Percentiles rank a stretch among this genome's conserved stretches.
phyloP scores from a whole-genome alignment of 768 basidiomycete genomes.

The Amanita brunnescens region DNA sequence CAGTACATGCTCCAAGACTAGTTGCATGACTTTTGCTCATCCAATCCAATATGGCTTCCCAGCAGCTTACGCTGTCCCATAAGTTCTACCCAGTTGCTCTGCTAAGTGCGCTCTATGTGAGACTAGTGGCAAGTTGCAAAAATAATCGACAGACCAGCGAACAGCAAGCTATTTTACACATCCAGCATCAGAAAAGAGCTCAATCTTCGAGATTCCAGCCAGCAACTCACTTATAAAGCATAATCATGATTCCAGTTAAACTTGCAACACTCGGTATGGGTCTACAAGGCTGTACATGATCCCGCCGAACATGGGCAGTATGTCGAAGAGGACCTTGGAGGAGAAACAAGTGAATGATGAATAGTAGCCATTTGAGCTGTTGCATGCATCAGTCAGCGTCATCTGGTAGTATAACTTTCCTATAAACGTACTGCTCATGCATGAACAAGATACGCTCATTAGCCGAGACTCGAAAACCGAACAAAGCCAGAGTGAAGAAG shows the following conservation, averaged over 20 bases:
- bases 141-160: conserved; percentile 93
- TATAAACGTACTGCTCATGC: conserved; percentile 73
- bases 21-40: too few species aligned
- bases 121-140: too few species aligned
- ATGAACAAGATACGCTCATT: conserved; percentile 96
- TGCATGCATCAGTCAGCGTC: neutral
- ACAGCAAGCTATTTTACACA: conserved; percentile 58
- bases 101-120: neutral
- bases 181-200: neutral
- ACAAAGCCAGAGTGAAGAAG: conserved; percentile 95
- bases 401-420: neutral
- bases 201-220: neutral
- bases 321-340: conserved; percentile 96
- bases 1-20: too few species aligned
- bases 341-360: conserved; percentile 94
- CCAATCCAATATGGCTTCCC: too few species aligned
- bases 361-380: conserved; percentile 86
- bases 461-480: conserved; percentile 96
- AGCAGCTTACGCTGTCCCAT: too few species aligned
- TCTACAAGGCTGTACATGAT: conserved; percentile 95
- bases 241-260: conserved; percentile 87
- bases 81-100: too few species aligned
- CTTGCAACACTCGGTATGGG: conserved; percentile 92
- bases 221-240: conserved; percentile 90
- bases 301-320: conserved; percentile 91